Evolutionary conservation across 2,329 filamentous ascomycete species (phyloP), one percentile per base, ranked within the genome.

Genomic region (Macrophomina tecta): DNA sequence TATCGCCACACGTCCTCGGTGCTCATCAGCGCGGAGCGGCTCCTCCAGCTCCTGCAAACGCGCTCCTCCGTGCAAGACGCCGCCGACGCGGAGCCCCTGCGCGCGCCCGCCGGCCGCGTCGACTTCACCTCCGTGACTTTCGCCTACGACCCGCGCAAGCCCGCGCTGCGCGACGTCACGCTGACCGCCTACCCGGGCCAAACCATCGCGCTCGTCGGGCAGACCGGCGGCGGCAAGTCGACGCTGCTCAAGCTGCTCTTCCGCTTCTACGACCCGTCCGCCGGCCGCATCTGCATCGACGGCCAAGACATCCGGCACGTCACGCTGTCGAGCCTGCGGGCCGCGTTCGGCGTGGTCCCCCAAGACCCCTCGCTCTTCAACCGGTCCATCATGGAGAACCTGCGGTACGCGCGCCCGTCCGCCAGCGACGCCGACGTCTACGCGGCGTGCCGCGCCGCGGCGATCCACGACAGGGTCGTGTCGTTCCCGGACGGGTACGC

Each of bases 21-120:
- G 56, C 77, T 92, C 32, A 85, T 91, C 45, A 87, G 91, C 71
- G 87, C 89, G 0, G 89, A 92, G 72, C 83, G 87, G 4, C 78
- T 90, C 5, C 80, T 87, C 16, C 79, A 82, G 49, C 80, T 90
- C 0, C 79, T 91, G 7, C 82, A 85, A 56, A 87, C 85, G 6
- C 84, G 89, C 67, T 82, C 88, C 0, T 83, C 81, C 1, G 82
- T 90, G 7, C 73, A 75, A 0, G 85, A 89, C 52, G 78, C 77
- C 1, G 74, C 90, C 1, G 72, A 76, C 0, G 73, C 86, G 4
- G 76, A 76, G 0, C 78, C 77, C 23, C 83, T 89, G 23, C 79
- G 80, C 2, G 88, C 89, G 68, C 78, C 84, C 16, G 74, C 84
- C 30, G 40, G 77, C 81, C 2, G 77, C 76, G 86, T 89, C 23